Base-by-base conservation (phyloP, 2,329 filamentous ascomycete genomes). In the Trichoderma cornu-damae region DNA sequence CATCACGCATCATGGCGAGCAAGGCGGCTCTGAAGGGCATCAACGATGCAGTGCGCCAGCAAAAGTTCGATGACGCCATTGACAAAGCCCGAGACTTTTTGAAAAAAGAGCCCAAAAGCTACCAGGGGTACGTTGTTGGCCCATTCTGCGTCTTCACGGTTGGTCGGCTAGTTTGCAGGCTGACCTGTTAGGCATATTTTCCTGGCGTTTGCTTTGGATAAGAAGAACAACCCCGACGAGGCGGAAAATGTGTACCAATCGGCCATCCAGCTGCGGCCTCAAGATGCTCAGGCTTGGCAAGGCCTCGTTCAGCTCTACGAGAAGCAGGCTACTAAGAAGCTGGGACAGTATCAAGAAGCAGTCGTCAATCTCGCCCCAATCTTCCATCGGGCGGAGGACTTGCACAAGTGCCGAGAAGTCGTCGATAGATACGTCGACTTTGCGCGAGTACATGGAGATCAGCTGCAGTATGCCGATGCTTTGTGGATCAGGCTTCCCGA, bases 281-380 rank as follows among this genome's bases (percentile, higher is more conserved):
- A 83, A 16, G 91, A 96, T 64, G 77, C 84, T n/a, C 88, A 93
- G 66, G 89, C 89, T 63, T 97, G 90, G 90, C 89, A 96, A 69
- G 94, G 94, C 1, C 77, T 99, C 44, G 82, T 94, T 70, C 89
- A 86, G 66, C 73, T 97, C 28, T 96, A 90, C 69, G 90, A 96
- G 73, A 87, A 84, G 65, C 88, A 91, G 67, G 86, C 83, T 14
- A 72, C 76, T 28, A 79, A 81, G 55, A 89, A 87, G 65, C 75
- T 97, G 12, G 79, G 83, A 55, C 80, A 86, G 48, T 96, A 96
- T 67, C 86, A 88, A 47, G 76, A 84, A 44, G 89, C 88, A 1
- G 87, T 86, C 2, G 71, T 91, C 58, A 85, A 80, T 60, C 77
- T 97, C 43, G 90, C 89, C 6, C 79, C 86, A 54, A 84, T 96